Evolutionary conservation across 805 yeast genomes (phyloP), one percentile per base, ranked within the genome.

Genomic region (Hyphopichia homilentoma): DNA sequence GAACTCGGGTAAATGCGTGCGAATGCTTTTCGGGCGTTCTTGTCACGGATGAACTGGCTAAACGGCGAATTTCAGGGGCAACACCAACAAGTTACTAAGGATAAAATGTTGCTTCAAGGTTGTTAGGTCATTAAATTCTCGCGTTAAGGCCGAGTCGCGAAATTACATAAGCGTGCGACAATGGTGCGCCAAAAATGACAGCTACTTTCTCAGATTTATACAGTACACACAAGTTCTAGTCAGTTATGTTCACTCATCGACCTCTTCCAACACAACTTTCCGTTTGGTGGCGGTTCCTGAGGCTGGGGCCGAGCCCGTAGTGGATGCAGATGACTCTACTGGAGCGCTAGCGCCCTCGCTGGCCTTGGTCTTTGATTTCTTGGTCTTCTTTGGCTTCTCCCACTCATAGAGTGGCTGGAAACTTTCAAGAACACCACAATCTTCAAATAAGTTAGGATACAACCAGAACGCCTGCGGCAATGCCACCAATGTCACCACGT

Each of bases 381-480:
- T 51, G 24, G 37, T 33, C 39, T 48, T 52, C 41, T 62, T 55
- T 11, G 66, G 61, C 30, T 54, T 82, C 43, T 81, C 86, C 84
- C 88, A 88, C 3, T 79, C 93, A 52, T 84, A 93, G n/a, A 81
- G 45, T 4, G 98, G 98, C 44, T 72, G 72, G 67, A 93, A 93
- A 67, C 95, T 84, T 38, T 90, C 97, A 39, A 90, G 52, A 42
- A 93, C 83, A 16, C 97, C 96, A 48, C 94, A 89, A 53, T 93
- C 98, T 41, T 81, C 98, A 61, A 89, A 93, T 52, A 93, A 69
- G 54, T 90, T 90, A 35, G 98, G 98, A 72, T 87, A 90, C 29
- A 93, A 56, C 98, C 98, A 93, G 54, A 93, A 72, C n/a, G 95
- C 95, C 26, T 78, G 77, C 6, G 78, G 75, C 35, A 73, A 62